phyloP scores from a whole-genome alignment of 2,329 filamentous ascomycete genomes.

The Aaosphaeria pasadenensis region DNA sequence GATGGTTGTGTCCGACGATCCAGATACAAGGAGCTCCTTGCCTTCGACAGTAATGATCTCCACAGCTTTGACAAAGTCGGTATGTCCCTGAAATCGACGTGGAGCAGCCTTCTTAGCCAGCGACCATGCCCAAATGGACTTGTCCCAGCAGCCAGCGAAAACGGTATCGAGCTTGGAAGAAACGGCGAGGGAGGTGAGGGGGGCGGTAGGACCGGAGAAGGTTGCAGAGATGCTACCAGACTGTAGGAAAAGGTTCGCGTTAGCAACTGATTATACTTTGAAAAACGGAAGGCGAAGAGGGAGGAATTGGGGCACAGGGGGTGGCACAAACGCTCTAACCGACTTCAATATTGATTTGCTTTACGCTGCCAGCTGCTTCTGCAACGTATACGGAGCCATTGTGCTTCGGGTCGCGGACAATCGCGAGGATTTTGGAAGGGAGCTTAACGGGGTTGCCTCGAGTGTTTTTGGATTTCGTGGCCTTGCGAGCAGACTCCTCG shows the following conservation, averaged over 20 bases:
- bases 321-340: slow-evolving; percentile 41
- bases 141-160: slow-evolving; percentile 94
- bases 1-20: slow-evolving; percentile 46
- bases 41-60: slow-evolving; percentile 60
- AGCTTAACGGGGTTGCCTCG: slow-evolving; percentile 77
- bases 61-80: slow-evolving; percentile 88
- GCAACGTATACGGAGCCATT: slow-evolving; percentile 69
- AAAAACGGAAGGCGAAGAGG: slow-evolving; percentile 1
- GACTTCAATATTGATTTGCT: slow-evolving; percentile 73
- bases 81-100: slow-evolving; percentile 71
- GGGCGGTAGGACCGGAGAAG: slow-evolving; percentile 74
- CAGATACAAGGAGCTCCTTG: slow-evolving; percentile 53
- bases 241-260: slow-evolving; percentile 11
- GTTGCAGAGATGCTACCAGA: slow-evolving; percentile 39
- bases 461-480: slow-evolving; percentile 74
- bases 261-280: slow-evolving; percentile 6
- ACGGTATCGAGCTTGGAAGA: slow-evolving; percentile 48
- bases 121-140: slow-evolving; percentile 80
- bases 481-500: slow-evolving; percentile 58
- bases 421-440: slow-evolving; percentile 81
- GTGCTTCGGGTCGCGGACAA: slow-evolving; percentile 64
- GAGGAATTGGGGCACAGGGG: not conserved
- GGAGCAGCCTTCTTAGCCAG: slow-evolving; percentile 44
- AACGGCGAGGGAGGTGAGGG: slow-evolving; percentile 52
- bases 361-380: slow-evolving; percentile 79